These are phyloP conservation scores for Penicillium sp. DNA, from an alignment of 2,329 filamentous ascomycete species.

Conservation along the genomic window DNA sequence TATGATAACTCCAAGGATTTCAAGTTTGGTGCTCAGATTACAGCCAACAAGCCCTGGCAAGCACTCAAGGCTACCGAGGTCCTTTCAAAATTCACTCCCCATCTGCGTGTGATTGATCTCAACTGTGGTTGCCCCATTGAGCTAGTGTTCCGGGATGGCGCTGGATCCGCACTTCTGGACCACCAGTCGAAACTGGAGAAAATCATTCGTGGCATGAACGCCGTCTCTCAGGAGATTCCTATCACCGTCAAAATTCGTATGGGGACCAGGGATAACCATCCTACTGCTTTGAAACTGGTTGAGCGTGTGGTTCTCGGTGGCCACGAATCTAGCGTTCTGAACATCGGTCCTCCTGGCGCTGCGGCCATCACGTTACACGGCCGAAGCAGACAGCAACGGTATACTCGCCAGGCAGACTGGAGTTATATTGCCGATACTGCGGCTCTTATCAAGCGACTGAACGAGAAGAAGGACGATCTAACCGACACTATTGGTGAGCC, in stretches of 20 bases:
- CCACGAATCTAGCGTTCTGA: conserved; percentile 68
- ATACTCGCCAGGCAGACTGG: conserved; percentile 93
- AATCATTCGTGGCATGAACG: conserved; percentile 95
- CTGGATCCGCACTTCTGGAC: conserved; percentile 91
- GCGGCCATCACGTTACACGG: conserved; percentile 97
- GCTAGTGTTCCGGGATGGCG: conserved; percentile 83
- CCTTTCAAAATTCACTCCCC: conserved; percentile 74
- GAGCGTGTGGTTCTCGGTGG: conserved; percentile 82
- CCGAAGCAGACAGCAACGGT: conserved; percentile 89
- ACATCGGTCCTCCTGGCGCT: conserved; percentile 76
- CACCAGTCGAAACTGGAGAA: conserved; percentile 85
- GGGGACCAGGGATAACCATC: conserved; percentile 78
- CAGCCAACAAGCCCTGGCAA: conserved; percentile 88
- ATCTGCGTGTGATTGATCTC: conserved; percentile 87
- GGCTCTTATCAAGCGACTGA: conserved; percentile 79
- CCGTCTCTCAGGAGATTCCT: conserved; percentile 85
- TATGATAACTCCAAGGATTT: conserved; percentile 85
- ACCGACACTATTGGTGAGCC: conserved; percentile 78
- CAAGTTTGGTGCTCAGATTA: conserved; percentile 90
- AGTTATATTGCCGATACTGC: conserved; percentile 89
- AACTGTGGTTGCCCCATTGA: conserved; percentile 99
- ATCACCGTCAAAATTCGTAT: conserved; percentile 95
- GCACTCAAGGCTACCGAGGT: conserved; percentile 87
- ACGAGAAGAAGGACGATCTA: conserved; percentile 66
- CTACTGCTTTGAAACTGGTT: conserved; percentile 79